Evolutionary conservation across 192 early-diverging fungal genomes (phyloP), one percentile per base, ranked within the genome.

Genomic region (Ambispora gerdemannii): DNA sequence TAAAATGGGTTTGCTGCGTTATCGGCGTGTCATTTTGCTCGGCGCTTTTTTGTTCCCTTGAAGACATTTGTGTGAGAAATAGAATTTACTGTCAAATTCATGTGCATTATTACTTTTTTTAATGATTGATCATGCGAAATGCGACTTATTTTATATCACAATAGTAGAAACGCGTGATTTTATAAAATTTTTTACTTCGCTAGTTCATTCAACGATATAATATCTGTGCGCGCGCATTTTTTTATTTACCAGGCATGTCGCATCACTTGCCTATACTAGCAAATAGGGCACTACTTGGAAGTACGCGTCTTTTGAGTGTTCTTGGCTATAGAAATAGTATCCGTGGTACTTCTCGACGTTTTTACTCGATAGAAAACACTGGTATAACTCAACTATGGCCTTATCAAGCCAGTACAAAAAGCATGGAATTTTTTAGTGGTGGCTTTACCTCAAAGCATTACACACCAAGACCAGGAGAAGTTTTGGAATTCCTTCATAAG

Each of bases 401-500:
- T n/a, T n/a, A n/a, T 6, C 38, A 15, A 6, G 15, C 15, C 7
- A 43, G 38, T 6, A 43, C 6, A 43, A 15, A 43, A 43, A 43
- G 38, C 15, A 43, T 15, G 6, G 38, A 43, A 6, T 43, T 43
- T 43, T 43, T 43, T 15, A 43, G 15, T 15, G 38, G 7, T 10
- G 38, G 38, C 6, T 43, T 43, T 15, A 43, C 28, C 13, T 74
- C 73, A 50, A 74, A 74, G 20, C 31, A 74, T 56, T 74, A 74
- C 43, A 25, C 32, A 8, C 73, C 73, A 24, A 59, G 43, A 31
- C 47, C 51, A 1, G 63, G 60, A 6, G 73, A 74, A 63, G 73
- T 79, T 10, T 67, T 79, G 30, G 56, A 74, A 30, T 76, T 76
- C 52, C 53, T 79, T 19, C 67, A 76, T 51, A 43, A 69, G 7